These are phyloP conservation scores for Guyanaporus albipodus DNA, from an alignment of 768 basidiomycete genomes.

Conservation along the genomic window DNA sequence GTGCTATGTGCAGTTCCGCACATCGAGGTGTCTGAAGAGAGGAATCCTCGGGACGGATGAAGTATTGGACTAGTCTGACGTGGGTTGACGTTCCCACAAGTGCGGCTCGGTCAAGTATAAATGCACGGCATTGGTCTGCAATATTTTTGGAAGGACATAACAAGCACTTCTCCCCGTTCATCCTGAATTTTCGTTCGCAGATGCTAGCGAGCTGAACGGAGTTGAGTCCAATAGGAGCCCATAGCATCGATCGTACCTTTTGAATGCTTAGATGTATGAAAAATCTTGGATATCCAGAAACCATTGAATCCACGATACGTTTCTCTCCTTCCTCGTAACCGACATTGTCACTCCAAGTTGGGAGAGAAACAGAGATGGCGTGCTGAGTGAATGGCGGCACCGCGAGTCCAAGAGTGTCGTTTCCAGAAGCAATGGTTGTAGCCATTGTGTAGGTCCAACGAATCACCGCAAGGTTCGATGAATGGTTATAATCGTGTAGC, in stretches of 20 bases:
- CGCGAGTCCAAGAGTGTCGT: conserved; percentile 40
- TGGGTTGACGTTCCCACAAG: conserved; percentile 41
- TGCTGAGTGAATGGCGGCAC: conserved; percentile 74
- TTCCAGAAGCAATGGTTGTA: conserved; percentile 4
- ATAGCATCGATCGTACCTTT: conserved; percentile 53
- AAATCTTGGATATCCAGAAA: conserved; percentile 90
- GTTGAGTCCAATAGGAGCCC: neutral
- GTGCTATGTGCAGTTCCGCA: conserved; percentile 73
- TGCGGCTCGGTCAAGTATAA: conserved; percentile 53
- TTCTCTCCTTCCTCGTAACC: conserved; percentile 89
- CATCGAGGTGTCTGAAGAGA: conserved; percentile 27
- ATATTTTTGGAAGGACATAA: conserved; percentile 70
- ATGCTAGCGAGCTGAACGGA: conserved; percentile 64
- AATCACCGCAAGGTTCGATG: neutral
- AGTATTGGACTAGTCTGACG: conserved; percentile 62
- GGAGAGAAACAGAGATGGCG: conserved; percentile 92
- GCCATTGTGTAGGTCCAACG: conserved; percentile 1
- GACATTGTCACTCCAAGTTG: conserved; percentile 88
- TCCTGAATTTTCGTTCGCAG: conserved; percentile 76
- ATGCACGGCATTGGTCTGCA: conserved; percentile 73
- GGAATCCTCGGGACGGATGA: conserved; percentile 60
- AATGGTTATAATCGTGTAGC: no score
- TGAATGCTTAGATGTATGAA: conserved; percentile 85
- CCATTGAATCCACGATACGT: conserved; percentile 74
- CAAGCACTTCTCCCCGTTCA: conserved; percentile 67